Conservation (phyloP, 495 filamentous ascomycete genomes). For the Niebla homalea region DNA sequence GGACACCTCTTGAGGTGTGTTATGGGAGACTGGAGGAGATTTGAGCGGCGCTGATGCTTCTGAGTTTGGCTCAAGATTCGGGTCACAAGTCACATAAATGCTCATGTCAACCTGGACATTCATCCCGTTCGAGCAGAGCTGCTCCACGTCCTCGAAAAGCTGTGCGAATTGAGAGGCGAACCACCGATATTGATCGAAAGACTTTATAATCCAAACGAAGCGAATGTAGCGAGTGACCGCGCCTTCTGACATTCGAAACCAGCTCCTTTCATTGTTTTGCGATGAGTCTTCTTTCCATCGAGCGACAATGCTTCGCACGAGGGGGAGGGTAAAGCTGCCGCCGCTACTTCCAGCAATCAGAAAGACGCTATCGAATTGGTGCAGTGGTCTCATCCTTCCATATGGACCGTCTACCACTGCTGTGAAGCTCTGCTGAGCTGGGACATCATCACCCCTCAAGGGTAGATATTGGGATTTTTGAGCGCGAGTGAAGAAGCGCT, state of each 20-base stretch:
- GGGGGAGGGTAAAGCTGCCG: constrained; percentile 40
- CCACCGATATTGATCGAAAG: constrained; percentile 53
- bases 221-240: constrained; percentile 50
- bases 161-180: constrained; percentile 49
- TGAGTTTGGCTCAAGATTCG: constrained; percentile 20
- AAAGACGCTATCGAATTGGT: constrained; percentile 45
- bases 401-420: constrained; percentile 40
- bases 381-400: constrained; percentile 32
- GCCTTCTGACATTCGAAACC: background rate
- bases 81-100: constrained; percentile 51
- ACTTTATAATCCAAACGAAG: constrained; percentile 63
- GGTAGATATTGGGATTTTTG: constrained; percentile 27
- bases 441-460: background rate
- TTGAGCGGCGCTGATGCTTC: background rate
- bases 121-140: constrained; percentile 19
- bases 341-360: constrained; percentile 51
- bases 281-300: constrained; percentile 19
- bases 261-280: background rate
- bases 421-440: constrained; percentile 17
- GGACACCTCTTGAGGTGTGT: background rate
- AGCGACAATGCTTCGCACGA: constrained; percentile 37
- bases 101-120: constrained; percentile 37
- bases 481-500: constrained; percentile 49
- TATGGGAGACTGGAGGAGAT: background rate
- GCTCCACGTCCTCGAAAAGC: constrained; percentile 38